phyloP scores from a whole-genome alignment of 2,329 filamentous ascomycete genomes.

The Xylaria hypoxylon region DNA sequence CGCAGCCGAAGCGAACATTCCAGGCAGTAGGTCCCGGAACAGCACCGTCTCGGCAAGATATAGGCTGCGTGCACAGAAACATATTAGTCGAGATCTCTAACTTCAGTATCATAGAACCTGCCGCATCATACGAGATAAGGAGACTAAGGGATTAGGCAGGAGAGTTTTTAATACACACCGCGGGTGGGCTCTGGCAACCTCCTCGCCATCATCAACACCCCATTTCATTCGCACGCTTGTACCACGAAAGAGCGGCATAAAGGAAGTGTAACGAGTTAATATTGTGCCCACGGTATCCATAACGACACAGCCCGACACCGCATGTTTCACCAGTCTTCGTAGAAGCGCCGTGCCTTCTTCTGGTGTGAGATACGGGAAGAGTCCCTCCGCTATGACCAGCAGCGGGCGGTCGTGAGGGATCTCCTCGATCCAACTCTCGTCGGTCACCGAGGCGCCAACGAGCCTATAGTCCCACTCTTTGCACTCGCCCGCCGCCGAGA shows the following conservation, averaged over 20 bases:
- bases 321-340: conserved; percentile 26
- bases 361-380: conserved; percentile 42
- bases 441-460: conserved; percentile 36
- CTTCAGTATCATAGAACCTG: no score
- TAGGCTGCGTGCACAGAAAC: no score
- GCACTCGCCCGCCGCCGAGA: conserved; percentile 25
- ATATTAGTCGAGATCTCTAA: no score
- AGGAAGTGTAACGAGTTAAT: conserved; percentile 19
- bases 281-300: conserved; percentile 34
- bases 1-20: conserved; percentile 26
- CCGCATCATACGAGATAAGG: no score
- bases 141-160: no score
- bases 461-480: conserved; percentile 26
- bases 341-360: conserved; percentile 39
- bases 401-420: conserved; percentile 41
- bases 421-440: conserved; percentile 40
- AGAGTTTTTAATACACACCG: no score
- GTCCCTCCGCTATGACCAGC: conserved; percentile 42
- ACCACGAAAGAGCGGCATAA: conserved; percentile 32
- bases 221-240: conserved; percentile 31
- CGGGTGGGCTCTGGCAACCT: conserved; percentile 28
- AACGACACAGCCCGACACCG: conserved; percentile 25
- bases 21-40: conserved; percentile 32
- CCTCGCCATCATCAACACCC: conserved; percentile 36
- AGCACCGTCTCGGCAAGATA: conserved; percentile 24